phyloP scores from a whole-genome alignment of 164 flowering plant species.

The Magnolia sinica region DNA sequence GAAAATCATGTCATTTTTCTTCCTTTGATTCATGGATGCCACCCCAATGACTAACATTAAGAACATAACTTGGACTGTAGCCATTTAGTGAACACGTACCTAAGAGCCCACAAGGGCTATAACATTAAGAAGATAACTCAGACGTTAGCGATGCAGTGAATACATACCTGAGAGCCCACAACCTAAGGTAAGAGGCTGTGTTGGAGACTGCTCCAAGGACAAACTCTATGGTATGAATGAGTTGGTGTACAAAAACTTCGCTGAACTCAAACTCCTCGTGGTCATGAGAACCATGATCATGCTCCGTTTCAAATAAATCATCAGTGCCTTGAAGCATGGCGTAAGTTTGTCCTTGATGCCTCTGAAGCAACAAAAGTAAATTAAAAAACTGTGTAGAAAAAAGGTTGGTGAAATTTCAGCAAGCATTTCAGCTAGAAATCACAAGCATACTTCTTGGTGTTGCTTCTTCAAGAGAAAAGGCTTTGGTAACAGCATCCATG shows the following conservation, averaged over 20 bases:
- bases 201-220: slow-evolving; percentile 98
- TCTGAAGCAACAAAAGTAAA: slow-evolving; percentile 41
- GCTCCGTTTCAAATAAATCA: slow-evolving; percentile 59
- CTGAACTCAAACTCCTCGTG: slow-evolving; percentile 95
- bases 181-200: slow-evolving; percentile 96
- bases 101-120: neutral
- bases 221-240: slow-evolving; percentile 95
- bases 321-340: slow-evolving; percentile 53
- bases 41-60: neutral
- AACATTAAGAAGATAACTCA: neutral
- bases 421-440: neutral
- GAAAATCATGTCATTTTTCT: neutral
- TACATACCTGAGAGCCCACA: slow-evolving; percentile 96
- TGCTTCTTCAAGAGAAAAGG: slow-evolving; percentile 89
- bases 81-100: neutral
- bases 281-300: slow-evolving; percentile 54
- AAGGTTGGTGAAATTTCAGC: neutral
- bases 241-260: slow-evolving; percentile 95
- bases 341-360: slow-evolving; percentile 83
- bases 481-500: slow-evolving; percentile 98
- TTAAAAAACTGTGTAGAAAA: neutral
- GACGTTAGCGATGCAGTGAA: neutral
- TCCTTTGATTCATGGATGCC: neutral
- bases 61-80: neutral
- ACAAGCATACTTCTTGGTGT: slow-evolving; percentile 54